Evolutionary conservation across 805 yeast species (phyloP), one percentile per base, ranked within the genome.

Genomic region (Yarrowia yakushimensis): DNA sequence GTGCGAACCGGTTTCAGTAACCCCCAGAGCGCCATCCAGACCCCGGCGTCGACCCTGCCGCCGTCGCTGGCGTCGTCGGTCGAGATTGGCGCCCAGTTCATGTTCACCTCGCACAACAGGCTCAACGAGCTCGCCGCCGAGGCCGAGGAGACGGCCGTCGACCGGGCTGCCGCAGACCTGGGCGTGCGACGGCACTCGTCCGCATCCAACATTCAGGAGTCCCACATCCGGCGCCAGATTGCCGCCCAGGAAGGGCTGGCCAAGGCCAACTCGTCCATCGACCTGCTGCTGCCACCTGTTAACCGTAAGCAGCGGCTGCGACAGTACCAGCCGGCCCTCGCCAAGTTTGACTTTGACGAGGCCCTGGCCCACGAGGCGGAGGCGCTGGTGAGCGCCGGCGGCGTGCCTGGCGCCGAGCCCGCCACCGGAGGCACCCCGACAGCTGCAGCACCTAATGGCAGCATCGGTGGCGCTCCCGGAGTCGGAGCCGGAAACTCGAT

Each of bases 41-140:
- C 72, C 27, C 76, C 76, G 9, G 75, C 73, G 11, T 62, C 70
- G 23, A 69, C 73, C 9, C 67, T 68, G 39, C 64, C 67, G 20
- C 67, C 71, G 23, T 61, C 57, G 22, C 67, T 67, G 37, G 63
- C 62, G 15, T 55, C 66, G 37, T 66, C 69, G 11, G 66, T 65
- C n/a, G 74, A 69, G 42, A 73, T 73, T 48, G 76, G 76, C 25
- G 66, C 69, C 22, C 68, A 68, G 17, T 60, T 68, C 60, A 70
- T 71, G 6, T 70, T 70, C 62, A 64, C 62, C 11, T 57, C 61
- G 45, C 46, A 60, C 60, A 43, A 42, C 62, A 45, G 46, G 18
- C 31, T 45, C 30, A 48, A 31, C 42, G 60, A 60, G 27, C 57
- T 28, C 15, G 50, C 46, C 17, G 25, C 41, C 11, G 60, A 33